phyloP scores from a whole-genome alignment of 2,329 filamentous ascomycete species.

The Ophiostoma sp. region DNA sequence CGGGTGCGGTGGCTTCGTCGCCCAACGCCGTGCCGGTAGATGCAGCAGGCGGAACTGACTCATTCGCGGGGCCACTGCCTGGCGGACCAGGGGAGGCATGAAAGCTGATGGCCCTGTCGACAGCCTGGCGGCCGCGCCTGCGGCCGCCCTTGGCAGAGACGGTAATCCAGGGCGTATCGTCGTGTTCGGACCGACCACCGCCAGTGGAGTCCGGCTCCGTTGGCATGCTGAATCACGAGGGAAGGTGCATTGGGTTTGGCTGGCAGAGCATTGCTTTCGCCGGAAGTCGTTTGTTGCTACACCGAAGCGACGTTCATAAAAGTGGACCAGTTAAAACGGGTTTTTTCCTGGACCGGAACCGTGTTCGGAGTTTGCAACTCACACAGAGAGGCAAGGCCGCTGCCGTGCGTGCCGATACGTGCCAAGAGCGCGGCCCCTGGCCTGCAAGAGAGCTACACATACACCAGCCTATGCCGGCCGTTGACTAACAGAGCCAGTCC shows the following conservation, averaged over 20 bases:
- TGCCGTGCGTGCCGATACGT: background rate
- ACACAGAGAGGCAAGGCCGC: background rate
- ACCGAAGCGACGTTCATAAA: background rate
- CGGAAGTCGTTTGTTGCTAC: background rate
- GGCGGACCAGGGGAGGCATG: background rate
- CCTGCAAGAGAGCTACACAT: too few relatives aligned
- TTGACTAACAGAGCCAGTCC: too few relatives aligned
- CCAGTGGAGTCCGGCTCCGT: background rate
- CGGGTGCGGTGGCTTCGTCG: background rate
- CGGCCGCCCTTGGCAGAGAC: slow-evolving; percentile 3
- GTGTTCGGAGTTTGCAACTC: background rate
- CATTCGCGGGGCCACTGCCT: too few relatives aligned
- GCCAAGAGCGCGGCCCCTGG: too few relatives aligned
- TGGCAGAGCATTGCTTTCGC: background rate
- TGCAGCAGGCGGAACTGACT: too few relatives aligned
- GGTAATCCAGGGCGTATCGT: slow-evolving; percentile 18
- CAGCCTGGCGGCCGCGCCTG: background rate
- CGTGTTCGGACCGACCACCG: background rate
- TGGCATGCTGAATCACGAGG: background rate
- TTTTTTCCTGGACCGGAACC: background rate
- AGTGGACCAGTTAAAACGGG: background rate
- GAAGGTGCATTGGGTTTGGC: background rate
- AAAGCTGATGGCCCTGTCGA: slow-evolving; percentile 1
- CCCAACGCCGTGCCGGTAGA: background rate
- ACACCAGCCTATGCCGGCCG: too few relatives aligned